These are phyloP conservation scores for Flaveria floridana DNA, from an alignment of 140 eudicot genomes.

Conservation along the genomic window DNA sequence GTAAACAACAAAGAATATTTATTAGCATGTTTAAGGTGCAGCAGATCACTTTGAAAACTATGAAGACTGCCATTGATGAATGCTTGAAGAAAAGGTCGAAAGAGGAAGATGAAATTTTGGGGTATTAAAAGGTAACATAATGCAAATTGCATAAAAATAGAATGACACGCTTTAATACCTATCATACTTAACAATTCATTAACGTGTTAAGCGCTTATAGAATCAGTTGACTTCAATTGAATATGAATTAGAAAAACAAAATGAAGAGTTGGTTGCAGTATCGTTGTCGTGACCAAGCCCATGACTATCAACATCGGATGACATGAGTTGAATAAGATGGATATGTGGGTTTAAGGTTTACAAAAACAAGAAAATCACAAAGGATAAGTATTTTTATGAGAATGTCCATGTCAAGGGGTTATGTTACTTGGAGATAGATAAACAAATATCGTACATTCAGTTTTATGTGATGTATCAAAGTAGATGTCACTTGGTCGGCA, in stretches of 20 bases:
- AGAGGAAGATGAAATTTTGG: background rate
- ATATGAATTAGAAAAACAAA: background rate
- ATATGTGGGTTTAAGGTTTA: too few relatives aligned
- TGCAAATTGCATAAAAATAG: slow-evolving; percentile 9
- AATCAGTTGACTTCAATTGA: background rate
- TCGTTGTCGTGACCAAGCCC: slow-evolving; percentile 1
- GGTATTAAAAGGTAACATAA: background rate
- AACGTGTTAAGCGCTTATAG: background rate
- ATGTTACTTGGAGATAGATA: too few relatives aligned
- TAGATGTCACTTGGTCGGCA: too few relatives aligned
- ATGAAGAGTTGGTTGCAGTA: background rate
- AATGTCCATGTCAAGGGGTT: too few relatives aligned
- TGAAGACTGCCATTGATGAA: background rate
- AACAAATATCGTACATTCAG: too few relatives aligned
- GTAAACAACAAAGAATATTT: background rate
- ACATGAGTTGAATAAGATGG: too few relatives aligned
- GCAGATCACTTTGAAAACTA: background rate
- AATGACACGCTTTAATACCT: background rate
- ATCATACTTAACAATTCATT: background rate
- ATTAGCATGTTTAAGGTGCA: background rate
- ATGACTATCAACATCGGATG: background rate
- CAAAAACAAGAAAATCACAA: too few relatives aligned
- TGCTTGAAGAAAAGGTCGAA: background rate
- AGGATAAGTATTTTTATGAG: too few relatives aligned
- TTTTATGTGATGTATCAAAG: too few relatives aligned